These are phyloP conservation scores for Nothophytophthora sp. DNA, from an alignment of 352 stramenopile genomes.

Conservation along the genomic window DNA sequence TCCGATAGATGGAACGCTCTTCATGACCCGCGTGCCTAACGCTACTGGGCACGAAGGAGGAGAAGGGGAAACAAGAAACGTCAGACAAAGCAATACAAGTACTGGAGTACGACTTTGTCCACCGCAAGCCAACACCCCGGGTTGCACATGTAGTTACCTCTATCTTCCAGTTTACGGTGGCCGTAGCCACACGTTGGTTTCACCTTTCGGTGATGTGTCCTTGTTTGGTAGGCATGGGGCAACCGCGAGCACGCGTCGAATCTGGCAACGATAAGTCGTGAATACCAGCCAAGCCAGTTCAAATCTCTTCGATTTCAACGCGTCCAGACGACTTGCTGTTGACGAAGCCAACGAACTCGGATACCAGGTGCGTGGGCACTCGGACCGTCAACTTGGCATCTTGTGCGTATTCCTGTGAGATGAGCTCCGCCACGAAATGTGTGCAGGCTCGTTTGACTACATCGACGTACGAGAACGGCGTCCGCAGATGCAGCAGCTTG, in stretches of 20 bases:
- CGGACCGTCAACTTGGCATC: conserved; percentile 43
- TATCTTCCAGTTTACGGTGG: too few species aligned
- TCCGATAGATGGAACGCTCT: conserved; percentile 74
- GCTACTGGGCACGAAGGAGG: background rate
- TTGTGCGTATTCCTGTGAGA: conserved; percentile 32
- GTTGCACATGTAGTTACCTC: too few species aligned
- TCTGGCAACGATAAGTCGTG: too few species aligned
- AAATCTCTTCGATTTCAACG: conserved; percentile 23
- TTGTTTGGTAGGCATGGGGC: too few species aligned
- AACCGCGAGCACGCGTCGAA: too few species aligned
- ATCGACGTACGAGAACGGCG: conserved; percentile 38
- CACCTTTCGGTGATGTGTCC: too few species aligned
- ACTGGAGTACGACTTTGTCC: too few species aligned
- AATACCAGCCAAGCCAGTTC: too few species aligned
- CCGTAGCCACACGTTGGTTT: too few species aligned
- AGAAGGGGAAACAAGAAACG: conserved; percentile 3
- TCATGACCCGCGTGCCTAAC: background rate
- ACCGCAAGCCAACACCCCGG: too few species aligned
- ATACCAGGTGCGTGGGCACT: conserved; percentile 30
- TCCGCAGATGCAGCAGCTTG: conserved; percentile 26
- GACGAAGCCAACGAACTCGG: conserved; percentile 40
- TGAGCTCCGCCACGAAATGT: too few species aligned
- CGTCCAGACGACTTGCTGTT: conserved; percentile 48
- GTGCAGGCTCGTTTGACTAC: conserved; percentile 51
- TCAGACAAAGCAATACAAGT: background rate